These are phyloP conservation scores for Daldinia bambusicola DNA, from an alignment of 495 filamentous ascomycete genomes.

Conservation along the genomic window DNA sequence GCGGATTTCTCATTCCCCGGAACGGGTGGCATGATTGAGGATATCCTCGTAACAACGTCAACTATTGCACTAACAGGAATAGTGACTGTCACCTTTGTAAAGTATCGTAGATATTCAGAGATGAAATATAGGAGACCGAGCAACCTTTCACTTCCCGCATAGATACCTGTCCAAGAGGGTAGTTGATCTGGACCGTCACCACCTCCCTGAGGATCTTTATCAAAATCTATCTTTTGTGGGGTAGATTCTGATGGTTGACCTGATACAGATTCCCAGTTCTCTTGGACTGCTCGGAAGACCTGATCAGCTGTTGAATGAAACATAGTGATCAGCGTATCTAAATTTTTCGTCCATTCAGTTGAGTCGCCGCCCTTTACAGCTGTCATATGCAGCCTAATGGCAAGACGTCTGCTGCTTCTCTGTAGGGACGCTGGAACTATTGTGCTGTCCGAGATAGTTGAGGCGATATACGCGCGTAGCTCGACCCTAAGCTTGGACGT, in stretches of 20 bases:
- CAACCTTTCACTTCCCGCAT: slow-evolving; percentile 74
- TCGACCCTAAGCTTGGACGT: slow-evolving; percentile 70
- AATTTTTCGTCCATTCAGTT: slow-evolving; percentile 76
- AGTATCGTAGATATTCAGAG: slow-evolving; percentile 55
- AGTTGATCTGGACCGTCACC: slow-evolving; percentile 60
- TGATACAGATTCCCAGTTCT: slow-evolving; percentile 77
- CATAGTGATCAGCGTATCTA: slow-evolving; percentile 66
- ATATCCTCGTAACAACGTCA: slow-evolving; percentile 73
- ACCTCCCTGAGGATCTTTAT: slow-evolving; percentile 56
- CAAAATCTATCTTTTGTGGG: slow-evolving; percentile 47
- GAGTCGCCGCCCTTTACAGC: slow-evolving; percentile 76
- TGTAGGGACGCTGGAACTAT: slow-evolving; percentile 61
- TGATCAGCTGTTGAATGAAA: slow-evolving; percentile 75
- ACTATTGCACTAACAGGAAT: slow-evolving; percentile 72
- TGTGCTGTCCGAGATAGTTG: slow-evolving; percentile 59
- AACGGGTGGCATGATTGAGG: slow-evolving; percentile 70
- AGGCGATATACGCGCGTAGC: slow-evolving; percentile 65
- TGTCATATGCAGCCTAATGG: slow-evolving; percentile 75
- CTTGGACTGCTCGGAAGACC: slow-evolving; percentile 78
- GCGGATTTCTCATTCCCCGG: slow-evolving; percentile 45
- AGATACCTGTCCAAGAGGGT: slow-evolving; percentile 74
- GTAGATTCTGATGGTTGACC: slow-evolving; percentile 58
- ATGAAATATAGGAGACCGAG: slow-evolving; percentile 71
- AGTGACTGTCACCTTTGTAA: slow-evolving; percentile 68
- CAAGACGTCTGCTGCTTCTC: slow-evolving; percentile 66